phyloP scores from a whole-genome alignment of 129 eudicot species.

The Erigeron canadensis region DNA sequence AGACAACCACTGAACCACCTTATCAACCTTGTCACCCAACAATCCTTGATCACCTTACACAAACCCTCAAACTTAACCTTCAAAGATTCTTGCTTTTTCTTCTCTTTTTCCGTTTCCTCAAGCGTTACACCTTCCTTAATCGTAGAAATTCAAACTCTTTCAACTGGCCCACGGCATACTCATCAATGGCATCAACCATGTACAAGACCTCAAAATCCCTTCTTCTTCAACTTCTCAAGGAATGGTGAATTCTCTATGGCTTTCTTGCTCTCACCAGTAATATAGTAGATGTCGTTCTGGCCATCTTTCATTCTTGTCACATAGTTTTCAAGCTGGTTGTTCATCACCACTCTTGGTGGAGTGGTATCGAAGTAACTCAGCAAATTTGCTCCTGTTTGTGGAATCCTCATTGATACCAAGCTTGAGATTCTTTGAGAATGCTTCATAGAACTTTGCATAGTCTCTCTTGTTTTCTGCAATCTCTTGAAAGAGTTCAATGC shows the following conservation, averaged over 20 bases:
- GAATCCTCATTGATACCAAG: slow-evolving; percentile 82
- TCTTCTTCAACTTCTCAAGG: slow-evolving; percentile 82
- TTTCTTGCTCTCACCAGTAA: slow-evolving; percentile 90
- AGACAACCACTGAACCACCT: slow-evolving; percentile 79
- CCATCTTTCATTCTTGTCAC: slow-evolving; percentile 94
- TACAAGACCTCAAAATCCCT: slow-evolving; percentile 68
- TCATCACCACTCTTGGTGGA: slow-evolving; percentile 89
- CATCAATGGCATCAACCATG: slow-evolving; percentile 92
- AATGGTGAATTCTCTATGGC: slow-evolving; percentile 89
- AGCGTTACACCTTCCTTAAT: slow-evolving; percentile 83
- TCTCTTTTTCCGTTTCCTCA: slow-evolving; percentile 75
- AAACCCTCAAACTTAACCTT: slow-evolving; percentile 75
- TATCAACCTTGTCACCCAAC: slow-evolving; percentile 74
- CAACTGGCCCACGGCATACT: slow-evolving; percentile 75
- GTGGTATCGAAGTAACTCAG: slow-evolving; percentile 73
- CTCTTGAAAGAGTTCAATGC: slow-evolving; percentile 27
- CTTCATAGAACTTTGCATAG: slow-evolving; percentile 77
- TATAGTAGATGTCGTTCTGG: slow-evolving; percentile 70
- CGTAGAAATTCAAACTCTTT: slow-evolving; percentile 80
- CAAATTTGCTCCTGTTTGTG: slow-evolving; percentile 59
- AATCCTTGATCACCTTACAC: slow-evolving; percentile 79
- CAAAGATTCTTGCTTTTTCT: slow-evolving; percentile 49
- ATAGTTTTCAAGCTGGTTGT: slow-evolving; percentile 72
- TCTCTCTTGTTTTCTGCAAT: slow-evolving; percentile 49
- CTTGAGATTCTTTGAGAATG: slow-evolving; percentile 83